Evolutionary conservation across 805 yeast genomes (phyloP).

Genomic region (Cyberlindnera petersonii): DNA sequence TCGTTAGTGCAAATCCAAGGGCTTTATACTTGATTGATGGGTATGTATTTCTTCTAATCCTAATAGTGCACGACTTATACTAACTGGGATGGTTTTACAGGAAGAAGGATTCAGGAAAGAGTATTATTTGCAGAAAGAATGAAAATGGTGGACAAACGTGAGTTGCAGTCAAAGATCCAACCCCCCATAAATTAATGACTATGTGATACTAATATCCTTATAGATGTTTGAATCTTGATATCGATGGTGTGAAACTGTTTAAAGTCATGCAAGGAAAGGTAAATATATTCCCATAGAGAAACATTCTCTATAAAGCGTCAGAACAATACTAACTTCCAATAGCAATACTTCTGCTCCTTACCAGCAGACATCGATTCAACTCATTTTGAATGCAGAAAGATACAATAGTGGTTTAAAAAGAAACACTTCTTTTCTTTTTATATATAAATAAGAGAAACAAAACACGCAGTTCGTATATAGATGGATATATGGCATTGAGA

Average conservation of each 20-base stretch:
- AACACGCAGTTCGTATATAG: too few relatives aligned
- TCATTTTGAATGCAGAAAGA: conserved; percentile 49
- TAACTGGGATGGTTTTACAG: conserved; percentile 10
- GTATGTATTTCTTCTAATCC: conserved; percentile 9
- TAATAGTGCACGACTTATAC: not conserved
- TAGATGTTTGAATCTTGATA: conserved; percentile 42
- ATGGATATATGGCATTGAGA: too few relatives aligned
- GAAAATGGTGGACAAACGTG: conserved; percentile 39
- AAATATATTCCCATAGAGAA: not conserved
- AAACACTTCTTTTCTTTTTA: too few relatives aligned
- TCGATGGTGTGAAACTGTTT: conserved; percentile 40
- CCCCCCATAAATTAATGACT: too few relatives aligned
- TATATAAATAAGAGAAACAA: too few relatives aligned
- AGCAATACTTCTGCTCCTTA: conserved; percentile 46
- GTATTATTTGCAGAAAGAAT: conserved; percentile 45
- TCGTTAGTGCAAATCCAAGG: conserved; percentile 13
- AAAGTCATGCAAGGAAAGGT: conserved; percentile 44
- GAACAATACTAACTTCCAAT: conserved; percentile 6
- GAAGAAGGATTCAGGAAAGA: conserved; percentile 22
- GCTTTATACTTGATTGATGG: conserved; percentile 23
- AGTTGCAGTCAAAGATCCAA: conserved; percentile 8
- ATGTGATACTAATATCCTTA: conserved; percentile 15
- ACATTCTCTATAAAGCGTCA: not conserved
- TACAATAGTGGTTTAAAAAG: too few relatives aligned
- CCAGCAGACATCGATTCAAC: conserved; percentile 47